Evolutionary conservation across 176 grass and related monocot species (phyloP).

Genomic region (Hordeum marinum): DNA sequence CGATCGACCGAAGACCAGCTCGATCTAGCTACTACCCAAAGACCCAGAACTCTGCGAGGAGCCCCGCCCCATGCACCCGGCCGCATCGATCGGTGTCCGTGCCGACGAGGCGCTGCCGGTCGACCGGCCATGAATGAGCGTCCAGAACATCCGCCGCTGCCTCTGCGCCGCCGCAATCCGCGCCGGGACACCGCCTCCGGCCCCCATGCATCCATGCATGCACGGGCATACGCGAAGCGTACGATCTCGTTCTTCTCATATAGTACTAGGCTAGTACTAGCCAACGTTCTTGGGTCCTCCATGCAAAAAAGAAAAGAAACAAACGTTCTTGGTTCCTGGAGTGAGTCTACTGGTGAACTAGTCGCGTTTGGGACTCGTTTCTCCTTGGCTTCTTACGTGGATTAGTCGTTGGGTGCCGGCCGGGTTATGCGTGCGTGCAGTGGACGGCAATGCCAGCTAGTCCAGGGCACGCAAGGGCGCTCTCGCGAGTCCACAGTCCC

Average conservation of each 20-base stretch:
- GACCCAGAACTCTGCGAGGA: background rate
- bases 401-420: background rate
- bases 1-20: background rate
- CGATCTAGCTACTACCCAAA: background rate
- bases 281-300: no score
- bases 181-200: slow-evolving; percentile 12
- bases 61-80: background rate
- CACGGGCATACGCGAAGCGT: background rate
- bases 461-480: background rate
- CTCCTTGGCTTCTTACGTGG: background rate
- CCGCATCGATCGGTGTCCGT: background rate
- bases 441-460: no score
- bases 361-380: background rate
- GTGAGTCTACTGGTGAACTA: background rate
- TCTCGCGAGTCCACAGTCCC: background rate
- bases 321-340: background rate
- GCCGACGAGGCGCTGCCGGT: slow-evolving; percentile 17
- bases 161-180: slow-evolving; percentile 22
- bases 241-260: no score
- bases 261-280: no score
- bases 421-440: background rate
- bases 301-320: no score
- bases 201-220: background rate
- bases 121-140: slow-evolving; percentile 28
- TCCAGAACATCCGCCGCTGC: slow-evolving; percentile 23